Conservation (phyloP, 2,329 filamentous ascomycete genomes). For the Aspergillus calidoustus region DNA sequence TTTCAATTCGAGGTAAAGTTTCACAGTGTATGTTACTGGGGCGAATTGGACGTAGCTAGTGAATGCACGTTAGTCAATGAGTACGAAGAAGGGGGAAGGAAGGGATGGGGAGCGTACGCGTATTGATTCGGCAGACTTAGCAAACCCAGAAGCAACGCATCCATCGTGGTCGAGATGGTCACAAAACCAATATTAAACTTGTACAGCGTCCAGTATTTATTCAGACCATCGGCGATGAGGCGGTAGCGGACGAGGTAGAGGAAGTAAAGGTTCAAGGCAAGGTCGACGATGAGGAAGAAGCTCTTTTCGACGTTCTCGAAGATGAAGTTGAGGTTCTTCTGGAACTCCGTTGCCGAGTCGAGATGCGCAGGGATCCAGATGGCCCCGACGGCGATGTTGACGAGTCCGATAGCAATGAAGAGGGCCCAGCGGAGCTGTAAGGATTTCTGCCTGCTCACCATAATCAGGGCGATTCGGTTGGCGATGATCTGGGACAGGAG, state of each 20-base stretch:
- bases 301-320: constrained; percentile 7
- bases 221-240: constrained; percentile 5
- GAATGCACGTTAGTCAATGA: not conserved
- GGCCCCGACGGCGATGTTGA: constrained; percentile 3
- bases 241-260: constrained; percentile 11
- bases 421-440: not conserved
- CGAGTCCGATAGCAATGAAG: not conserved
- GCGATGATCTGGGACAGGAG: constrained; percentile 11
- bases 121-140: constrained; percentile 7
- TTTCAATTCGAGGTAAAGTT: constrained; percentile 9
- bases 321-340: not conserved
- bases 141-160: not conserved
- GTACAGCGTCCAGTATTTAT: constrained; percentile 8
- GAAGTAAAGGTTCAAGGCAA: constrained; percentile 5
- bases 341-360: not conserved
- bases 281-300: constrained; percentile 5
- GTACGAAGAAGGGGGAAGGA: not conserved
- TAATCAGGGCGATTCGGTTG: constrained; percentile 6
- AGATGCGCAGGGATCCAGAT: constrained; percentile 4
- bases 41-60: constrained; percentile 9
- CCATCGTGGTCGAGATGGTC: not conserved
- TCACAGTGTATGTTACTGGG: constrained; percentile 6
- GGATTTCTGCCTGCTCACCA: constrained; percentile 3
- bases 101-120: not conserved
- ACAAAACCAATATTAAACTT: constrained; percentile 10